A percentile compares a stretch with the other conserved stretches of the same genome.
Evolutionary conservation across 768 basidiomycete genomes (phyloP).

Genomic region (Trametes sanguinea): DNA sequence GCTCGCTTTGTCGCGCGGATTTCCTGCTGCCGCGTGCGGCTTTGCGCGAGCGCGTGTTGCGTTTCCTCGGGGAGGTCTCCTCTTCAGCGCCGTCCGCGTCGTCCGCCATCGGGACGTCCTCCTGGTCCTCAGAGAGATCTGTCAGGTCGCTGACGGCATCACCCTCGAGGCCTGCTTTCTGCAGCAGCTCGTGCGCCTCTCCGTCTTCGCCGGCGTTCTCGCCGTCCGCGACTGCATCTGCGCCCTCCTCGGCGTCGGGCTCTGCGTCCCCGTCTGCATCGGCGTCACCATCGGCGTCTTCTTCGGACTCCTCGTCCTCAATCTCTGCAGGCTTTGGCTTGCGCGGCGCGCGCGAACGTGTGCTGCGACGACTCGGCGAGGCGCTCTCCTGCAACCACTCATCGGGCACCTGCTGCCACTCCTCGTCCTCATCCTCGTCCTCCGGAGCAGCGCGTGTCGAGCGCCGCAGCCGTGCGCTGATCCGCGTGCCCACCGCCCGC

Average conservation of each 20-base stretch:
- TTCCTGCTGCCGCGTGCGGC: not conserved
- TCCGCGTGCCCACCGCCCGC: constrained; percentile 51
- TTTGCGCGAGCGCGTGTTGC: not conserved
- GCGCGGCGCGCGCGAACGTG: constrained; percentile 19
- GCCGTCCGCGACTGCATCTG: constrained; percentile 24
- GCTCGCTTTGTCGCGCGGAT: constrained; percentile 1
- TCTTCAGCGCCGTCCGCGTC: not conserved
- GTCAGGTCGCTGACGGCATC: constrained; percentile 76
- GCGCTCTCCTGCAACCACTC: constrained; percentile 58
- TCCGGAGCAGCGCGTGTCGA: constrained; percentile 23
- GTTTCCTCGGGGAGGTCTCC: constrained; percentile 1
- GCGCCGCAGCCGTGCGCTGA: constrained; percentile 68
- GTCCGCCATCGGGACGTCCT: constrained; percentile 24
- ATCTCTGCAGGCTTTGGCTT: constrained; percentile 24
- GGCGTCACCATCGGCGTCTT: constrained; percentile 22
- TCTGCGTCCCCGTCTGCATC: constrained; percentile 11
- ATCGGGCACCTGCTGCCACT: constrained; percentile 79
- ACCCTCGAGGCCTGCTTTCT: constrained; percentile 59
- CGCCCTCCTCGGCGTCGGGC: constrained; percentile 9
- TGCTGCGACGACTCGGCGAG: constrained; percentile 5
- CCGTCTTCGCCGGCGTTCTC: not conserved
- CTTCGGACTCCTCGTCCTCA: constrained; percentile 25
- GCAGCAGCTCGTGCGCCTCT: constrained; percentile 14
- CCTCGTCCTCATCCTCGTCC: constrained; percentile 48
- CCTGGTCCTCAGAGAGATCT: constrained; percentile 59